Percentiles rank a stretch among this genome's conserved stretches.
phyloP scores from a whole-genome alignment of 352 stramenopile species.

The Phytophthora pinifolia region DNA sequence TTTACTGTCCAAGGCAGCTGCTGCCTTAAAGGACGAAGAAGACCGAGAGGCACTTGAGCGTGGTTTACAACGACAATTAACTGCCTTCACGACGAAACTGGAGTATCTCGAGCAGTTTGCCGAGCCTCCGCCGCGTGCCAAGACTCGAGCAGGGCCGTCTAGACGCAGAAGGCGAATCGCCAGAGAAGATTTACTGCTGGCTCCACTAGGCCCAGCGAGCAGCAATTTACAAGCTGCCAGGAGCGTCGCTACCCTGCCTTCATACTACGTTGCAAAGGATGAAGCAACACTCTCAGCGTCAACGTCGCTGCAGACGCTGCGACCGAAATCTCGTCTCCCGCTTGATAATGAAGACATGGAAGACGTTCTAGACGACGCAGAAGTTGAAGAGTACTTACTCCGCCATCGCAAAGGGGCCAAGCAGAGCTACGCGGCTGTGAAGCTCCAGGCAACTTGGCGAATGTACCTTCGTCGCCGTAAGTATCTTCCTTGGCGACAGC shows the following conservation, averaged over 20 bases:
- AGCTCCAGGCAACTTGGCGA: conserved; percentile 59
- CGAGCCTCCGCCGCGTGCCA: conserved; percentile 3
- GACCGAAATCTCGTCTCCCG: background rate
- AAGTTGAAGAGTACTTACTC: conserved; percentile 21
- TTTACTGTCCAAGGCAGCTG: conserved; percentile 21
- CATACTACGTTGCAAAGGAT: background rate
- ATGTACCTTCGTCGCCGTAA: conserved; percentile 42
- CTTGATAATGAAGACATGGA: conserved; percentile 19
- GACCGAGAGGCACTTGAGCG: conserved; percentile 18
- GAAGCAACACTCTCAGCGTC: conserved; percentile 13
- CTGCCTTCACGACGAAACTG: conserved; percentile 35
- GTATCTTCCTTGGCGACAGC: conserved; percentile 48
- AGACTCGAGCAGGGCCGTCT: conserved; percentile 12
- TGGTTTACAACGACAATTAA: conserved; percentile 22
- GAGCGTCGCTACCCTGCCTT: conserved; percentile 8
- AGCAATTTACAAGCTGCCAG: conserved; percentile 15
- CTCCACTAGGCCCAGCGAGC: conserved; percentile 7
- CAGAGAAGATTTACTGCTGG: conserved; percentile 20
- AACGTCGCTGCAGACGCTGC: conserved; percentile 19
- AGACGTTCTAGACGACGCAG: conserved; percentile 29
- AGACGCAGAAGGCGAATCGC: conserved; percentile 19
- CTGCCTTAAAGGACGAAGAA: conserved; percentile 25
- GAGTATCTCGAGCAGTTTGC: conserved; percentile 33
- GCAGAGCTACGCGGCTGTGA: conserved; percentile 28
- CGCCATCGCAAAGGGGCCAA: conserved; percentile 22